A percentile compares a stretch with the other conserved stretches of the same genome.
These are phyloP conservation scores for Trypethelium eluteriae DNA, from an alignment of 495 filamentous ascomycete genomes.

Conservation along the genomic window DNA sequence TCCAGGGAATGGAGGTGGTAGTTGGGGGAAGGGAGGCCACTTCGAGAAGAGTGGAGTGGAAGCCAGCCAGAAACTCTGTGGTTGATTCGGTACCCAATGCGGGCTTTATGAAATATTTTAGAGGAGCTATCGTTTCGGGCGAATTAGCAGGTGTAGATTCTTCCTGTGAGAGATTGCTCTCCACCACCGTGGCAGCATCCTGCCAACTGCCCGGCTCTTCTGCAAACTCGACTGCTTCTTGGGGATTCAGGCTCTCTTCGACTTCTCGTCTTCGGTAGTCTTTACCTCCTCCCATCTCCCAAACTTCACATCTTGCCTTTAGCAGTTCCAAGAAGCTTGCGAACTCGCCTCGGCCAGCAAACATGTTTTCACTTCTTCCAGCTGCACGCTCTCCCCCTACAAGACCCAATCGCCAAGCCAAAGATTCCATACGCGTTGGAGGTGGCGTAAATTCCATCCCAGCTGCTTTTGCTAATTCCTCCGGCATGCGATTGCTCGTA, in stretches of 20 bases:
- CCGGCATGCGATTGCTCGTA: conserved; percentile 66
- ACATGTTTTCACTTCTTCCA: conserved; percentile 32
- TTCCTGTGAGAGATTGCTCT: not conserved
- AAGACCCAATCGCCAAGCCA: conserved; percentile 41
- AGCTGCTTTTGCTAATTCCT: conserved; percentile 60
- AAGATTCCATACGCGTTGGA: conserved; percentile 40
- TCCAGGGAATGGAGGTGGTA: conserved; percentile 37
- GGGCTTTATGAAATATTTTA: conserved; percentile 12
- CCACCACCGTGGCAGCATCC: conserved; percentile 14
- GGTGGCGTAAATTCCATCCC: conserved; percentile 52
- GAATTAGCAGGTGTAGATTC: not conserved
- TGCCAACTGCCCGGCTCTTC: not conserved
- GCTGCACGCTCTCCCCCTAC: conserved; percentile 32
- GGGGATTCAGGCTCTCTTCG: conserved; percentile 19
- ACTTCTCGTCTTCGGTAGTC: conserved; percentile 56
- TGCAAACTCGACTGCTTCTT: not conserved
- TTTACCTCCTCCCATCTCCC: conserved; percentile 58
- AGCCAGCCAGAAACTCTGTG: not conserved
- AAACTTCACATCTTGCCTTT: conserved; percentile 60
- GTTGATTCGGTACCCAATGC: not conserved
- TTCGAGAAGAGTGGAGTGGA: conserved; percentile 1
- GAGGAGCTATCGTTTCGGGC: not conserved
- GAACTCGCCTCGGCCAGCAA: conserved; percentile 55
- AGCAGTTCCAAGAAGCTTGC: conserved; percentile 58
- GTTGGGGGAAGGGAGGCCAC: conserved; percentile 8